Base-by-base conservation (phyloP, 148 eudicot species). In the Amaranthus palmeri region DNA sequence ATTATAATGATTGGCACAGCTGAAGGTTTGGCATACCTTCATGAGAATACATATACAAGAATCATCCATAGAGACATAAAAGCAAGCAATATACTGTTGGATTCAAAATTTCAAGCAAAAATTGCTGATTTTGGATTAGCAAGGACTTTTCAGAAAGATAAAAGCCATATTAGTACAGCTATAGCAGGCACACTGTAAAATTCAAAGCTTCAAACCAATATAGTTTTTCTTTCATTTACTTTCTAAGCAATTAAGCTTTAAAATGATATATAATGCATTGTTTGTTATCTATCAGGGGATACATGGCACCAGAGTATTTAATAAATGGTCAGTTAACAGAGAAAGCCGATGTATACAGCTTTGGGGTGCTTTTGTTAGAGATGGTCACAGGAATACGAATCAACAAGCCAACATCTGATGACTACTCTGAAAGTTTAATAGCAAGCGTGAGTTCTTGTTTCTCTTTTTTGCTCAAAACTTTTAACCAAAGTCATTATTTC, bases 271-370 rank as follows among this genome's bases (percentile, higher is more conserved):
- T 61, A 13, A 4, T 52, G 66, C 65, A 70, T 7, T 43, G 18
- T 6, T n/a, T 43, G 18, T 6, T n/a, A 50, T 10, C 44, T 3
- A 55, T 3, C 63, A 88, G 85, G 68, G 93, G 83, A 80, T 86
- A 86, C 74, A 83, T 86, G 88, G 90, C 90, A 60, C 88, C 90
- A n/a, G 88, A 85, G 68, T 86, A 86, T 70, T 78, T 85, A 65
- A 85, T 87, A 18, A 82, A 86, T 59, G 86, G 87, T 7, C 83
- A 83, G 53, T 73, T 86, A 48, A 79, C 84, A 68, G 92, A 84
- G 65, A 85, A 85, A 69, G 89, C 83, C 42, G 89, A 87, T 74
- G 86, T 89, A 36, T 85, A 89, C 79, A 87, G 86, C 80, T 82
- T 83, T 55, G 86, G 86, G 43, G 86, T 89, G 61, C 81, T 87